Percentiles rank a stretch among this genome's conserved stretches.
Conservation (phyloP, 2,329 filamentous ascomycete species). For the Alternaria triticina region DNA sequence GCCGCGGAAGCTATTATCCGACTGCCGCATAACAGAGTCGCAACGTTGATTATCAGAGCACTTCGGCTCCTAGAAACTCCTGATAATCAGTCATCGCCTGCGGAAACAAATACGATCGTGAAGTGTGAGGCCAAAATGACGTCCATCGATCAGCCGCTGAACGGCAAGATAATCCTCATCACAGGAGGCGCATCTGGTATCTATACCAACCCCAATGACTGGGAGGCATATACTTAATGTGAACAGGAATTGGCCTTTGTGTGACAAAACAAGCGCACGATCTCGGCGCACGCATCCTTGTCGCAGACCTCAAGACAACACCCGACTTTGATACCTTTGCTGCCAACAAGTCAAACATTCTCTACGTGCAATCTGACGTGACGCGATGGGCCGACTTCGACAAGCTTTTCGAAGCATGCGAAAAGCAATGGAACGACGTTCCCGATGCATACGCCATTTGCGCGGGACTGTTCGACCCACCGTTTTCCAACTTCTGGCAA, state of each 20-base stretch:
- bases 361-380: slow-evolving; percentile 38
- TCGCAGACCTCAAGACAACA: slow-evolving; percentile 35
- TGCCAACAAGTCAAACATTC: slow-evolving; percentile 25
- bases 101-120: background rate
- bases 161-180: slow-evolving; percentile 42
- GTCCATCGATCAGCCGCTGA: slow-evolving; percentile 39
- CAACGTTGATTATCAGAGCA: background rate
- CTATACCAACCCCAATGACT: background rate
- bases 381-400: slow-evolving; percentile 34
- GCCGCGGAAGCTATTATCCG: background rate
- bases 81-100: background rate
- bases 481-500: slow-evolving; percentile 40
- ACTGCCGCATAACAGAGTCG: background rate
- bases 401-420: slow-evolving; percentile 33
- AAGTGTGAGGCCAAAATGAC: background rate
- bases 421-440: slow-evolving; percentile 38
- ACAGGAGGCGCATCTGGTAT: slow-evolving; percentile 46
- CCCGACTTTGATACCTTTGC: slow-evolving; percentile 26
- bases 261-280: slow-evolving; percentile 37
- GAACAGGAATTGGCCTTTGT: slow-evolving; percentile 41
- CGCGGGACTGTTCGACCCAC: slow-evolving; percentile 39
- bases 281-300: slow-evolving; percentile 30
- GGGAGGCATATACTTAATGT: background rate
- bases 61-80: background rate
- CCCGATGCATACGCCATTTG: slow-evolving; percentile 44